These are phyloP conservation scores for Fusarium pseudograminearum DNA, from an alignment of 2,329 filamentous ascomycete genomes.

Conservation along the genomic window DNA sequence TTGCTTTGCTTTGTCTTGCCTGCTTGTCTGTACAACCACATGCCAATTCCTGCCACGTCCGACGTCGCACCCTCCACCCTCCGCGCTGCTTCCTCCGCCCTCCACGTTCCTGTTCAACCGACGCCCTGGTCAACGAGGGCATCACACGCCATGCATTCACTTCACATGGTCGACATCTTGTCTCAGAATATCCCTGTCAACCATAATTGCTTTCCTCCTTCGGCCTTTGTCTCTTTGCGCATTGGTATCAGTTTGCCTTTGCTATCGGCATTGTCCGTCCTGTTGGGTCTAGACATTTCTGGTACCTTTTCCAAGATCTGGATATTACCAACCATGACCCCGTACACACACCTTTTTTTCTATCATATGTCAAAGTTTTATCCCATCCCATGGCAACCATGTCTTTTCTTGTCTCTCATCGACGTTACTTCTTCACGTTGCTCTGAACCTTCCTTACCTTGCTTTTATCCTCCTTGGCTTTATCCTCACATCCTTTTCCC, in stretches of 20 bases:
- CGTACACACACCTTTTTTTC: conserved; percentile 8
- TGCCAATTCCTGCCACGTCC: conserved; percentile 43
- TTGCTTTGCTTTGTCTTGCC: conserved; percentile 13
- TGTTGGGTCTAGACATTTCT: conserved; percentile 37
- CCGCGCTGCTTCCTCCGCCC: conserved; percentile 28
- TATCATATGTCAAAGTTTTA: conserved; percentile 38
- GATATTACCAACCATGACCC: conserved; percentile 10
- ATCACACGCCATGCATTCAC: conserved; percentile 40
- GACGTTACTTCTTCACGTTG: conserved; percentile 47
- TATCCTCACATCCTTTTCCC: conserved; percentile 32
- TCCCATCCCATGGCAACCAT: conserved; percentile 34
- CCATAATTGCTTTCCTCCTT: conserved; percentile 20
- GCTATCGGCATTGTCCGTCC: conserved; percentile 21
- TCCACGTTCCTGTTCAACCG: conserved; percentile 40
- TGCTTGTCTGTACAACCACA: conserved; percentile 30
- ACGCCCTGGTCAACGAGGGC: conserved; percentile 37
- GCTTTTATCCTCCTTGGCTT: conserved; percentile 35
- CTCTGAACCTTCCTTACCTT: conserved; percentile 38
- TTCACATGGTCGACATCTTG: conserved; percentile 35
- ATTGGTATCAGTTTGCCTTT: conserved; percentile 5
- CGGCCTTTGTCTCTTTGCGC: conserved; percentile 33
- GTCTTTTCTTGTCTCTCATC: conserved; percentile 42
- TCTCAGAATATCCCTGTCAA: conserved; percentile 36
- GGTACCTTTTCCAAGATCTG: conserved; percentile 36
- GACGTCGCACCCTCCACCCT: conserved; percentile 38